Conservation (phyloP, 371 early-diverging fungal species). For the Mucor sp. region DNA sequence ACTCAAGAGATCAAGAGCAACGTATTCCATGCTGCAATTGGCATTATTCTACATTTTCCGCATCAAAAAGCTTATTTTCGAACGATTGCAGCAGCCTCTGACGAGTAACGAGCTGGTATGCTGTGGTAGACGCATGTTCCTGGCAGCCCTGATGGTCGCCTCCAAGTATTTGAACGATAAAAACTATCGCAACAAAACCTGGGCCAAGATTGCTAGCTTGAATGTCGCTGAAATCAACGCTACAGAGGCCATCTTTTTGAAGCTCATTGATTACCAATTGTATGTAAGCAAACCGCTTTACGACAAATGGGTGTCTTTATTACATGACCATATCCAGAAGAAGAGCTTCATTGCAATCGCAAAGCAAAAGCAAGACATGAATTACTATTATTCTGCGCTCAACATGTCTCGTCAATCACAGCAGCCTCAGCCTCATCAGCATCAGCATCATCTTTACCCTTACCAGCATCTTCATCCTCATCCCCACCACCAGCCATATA, state of each 20-base stretch:
- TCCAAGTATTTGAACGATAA: constrained; percentile 74
- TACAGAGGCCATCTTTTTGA: constrained; percentile 68
- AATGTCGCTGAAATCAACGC: constrained; percentile 67
- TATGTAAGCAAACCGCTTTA: constrained; percentile 62
- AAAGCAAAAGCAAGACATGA: background rate
- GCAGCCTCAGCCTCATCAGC: too few relatives aligned
- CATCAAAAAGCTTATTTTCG: constrained; percentile 32
- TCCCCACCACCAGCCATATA: background rate
- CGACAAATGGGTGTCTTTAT: constrained; percentile 64
- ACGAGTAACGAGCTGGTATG: constrained; percentile 18
- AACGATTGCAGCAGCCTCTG: constrained; percentile 17
- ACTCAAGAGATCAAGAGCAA: constrained; percentile 68
- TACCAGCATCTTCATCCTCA: background rate
- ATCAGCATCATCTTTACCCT: background rate
- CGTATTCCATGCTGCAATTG: constrained; percentile 73
- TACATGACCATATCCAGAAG: constrained; percentile 42
- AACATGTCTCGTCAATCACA: background rate
- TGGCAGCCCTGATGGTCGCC: constrained; percentile 69
- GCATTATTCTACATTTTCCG: constrained; percentile 66
- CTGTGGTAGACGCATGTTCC: constrained; percentile 74
- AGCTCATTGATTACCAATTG: constrained; percentile 72
- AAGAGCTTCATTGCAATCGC: background rate
- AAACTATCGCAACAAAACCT: constrained; percentile 71
- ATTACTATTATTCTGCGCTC: background rate
- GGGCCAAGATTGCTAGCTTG: constrained; percentile 73